A percentile compares a stretch with the other conserved stretches of the same genome.
Conservation (phyloP, 352 stramenopile species). For the Phytophthora crassamura region DNA sequence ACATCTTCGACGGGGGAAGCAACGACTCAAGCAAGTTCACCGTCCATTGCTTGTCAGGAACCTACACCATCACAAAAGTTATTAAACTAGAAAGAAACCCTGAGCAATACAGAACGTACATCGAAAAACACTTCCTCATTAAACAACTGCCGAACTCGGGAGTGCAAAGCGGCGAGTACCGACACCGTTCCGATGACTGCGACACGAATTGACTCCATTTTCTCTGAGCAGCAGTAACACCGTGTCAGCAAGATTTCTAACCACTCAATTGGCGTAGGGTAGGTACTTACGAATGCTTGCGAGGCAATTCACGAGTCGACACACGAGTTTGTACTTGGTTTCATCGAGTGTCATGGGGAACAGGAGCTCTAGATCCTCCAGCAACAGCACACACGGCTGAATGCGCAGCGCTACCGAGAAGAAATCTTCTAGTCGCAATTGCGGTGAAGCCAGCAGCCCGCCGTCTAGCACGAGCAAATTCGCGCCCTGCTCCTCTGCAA, state of each 20-base stretch:
- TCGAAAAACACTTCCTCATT: constrained; percentile 76
- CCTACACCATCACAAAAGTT: constrained; percentile 32
- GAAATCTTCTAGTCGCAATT: constrained; percentile 62
- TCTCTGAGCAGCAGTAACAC: constrained; percentile 28
- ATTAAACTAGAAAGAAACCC: not conserved
- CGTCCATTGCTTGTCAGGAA: constrained; percentile 69
- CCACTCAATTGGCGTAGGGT: too few relatives aligned
- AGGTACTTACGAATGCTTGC: constrained; percentile 68
- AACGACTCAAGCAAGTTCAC: constrained; percentile 52
- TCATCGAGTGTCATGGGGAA: constrained; percentile 78
- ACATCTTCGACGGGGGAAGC: constrained; percentile 33
- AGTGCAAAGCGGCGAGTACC: constrained; percentile 56
- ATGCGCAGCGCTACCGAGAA: constrained; percentile 77
- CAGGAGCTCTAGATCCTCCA: constrained; percentile 81
- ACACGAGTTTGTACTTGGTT: constrained; percentile 75
- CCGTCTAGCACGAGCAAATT: constrained; percentile 75
- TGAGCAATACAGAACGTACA: constrained; percentile 39
- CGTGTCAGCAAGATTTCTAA: too few relatives aligned
- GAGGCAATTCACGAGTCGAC: constrained; percentile 61
- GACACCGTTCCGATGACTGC: constrained; percentile 75
- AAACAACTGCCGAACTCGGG: constrained; percentile 78
- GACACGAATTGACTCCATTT: constrained; percentile 38
- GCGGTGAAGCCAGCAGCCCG: constrained; percentile 58
- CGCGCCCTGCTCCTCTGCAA: constrained; percentile 51
- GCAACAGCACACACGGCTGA: constrained; percentile 68